Evolutionary conservation across 2,329 filamentous ascomycete genomes (phyloP), one percentile per base, ranked within the genome.

Genomic region (Talaromyces sp.): DNA sequence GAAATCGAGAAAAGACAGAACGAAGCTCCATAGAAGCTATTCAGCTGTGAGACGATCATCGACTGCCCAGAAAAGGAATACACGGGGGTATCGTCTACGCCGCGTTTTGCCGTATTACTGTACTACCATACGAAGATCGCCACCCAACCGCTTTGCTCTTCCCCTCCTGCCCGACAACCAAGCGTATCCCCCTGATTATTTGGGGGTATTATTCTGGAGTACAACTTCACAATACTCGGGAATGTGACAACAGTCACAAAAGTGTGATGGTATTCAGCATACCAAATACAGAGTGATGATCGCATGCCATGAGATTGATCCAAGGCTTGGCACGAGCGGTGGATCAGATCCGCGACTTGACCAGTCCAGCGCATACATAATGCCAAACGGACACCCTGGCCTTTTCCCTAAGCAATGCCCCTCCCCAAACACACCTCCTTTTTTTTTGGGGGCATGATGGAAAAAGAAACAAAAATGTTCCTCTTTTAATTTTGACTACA

Each of bases 251-350:
- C 19, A 11, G 35, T 24, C 30, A n/a, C 4, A 29, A 16, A 9
- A 14, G 16, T 30, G 20, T 10, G 32, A 24, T 47, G 45, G 27
- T 49, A 49, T 49, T 49, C 19, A 49, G 46, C 46, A 49, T 49
- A 49, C 46, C 46, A 51, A 49, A 49, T 36, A 47, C 32, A 16
- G 14, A 19, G 47, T 32, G 52, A 57, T 56, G 51, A 49, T 51
- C 37, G 60, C 58, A 57, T 54, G 47, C 54, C 54, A 45, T 62
- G 52, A 58, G 59, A 62, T 57, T 58, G 48, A 45, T 62, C 57
- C 20, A 54, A 47, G 54, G 30, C 57, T 64, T 62, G 61, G 61
- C 57, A 43, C 27, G 24, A 39, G 55, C 44, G 27, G 55, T 57
- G 58, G 60, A 55, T 52, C 51, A 49, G 44, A 53, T 49, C 44